Evolutionary conservation across 495 filamentous ascomycete genomes (phyloP).

Genomic region (Echria macrotheca): DNA sequence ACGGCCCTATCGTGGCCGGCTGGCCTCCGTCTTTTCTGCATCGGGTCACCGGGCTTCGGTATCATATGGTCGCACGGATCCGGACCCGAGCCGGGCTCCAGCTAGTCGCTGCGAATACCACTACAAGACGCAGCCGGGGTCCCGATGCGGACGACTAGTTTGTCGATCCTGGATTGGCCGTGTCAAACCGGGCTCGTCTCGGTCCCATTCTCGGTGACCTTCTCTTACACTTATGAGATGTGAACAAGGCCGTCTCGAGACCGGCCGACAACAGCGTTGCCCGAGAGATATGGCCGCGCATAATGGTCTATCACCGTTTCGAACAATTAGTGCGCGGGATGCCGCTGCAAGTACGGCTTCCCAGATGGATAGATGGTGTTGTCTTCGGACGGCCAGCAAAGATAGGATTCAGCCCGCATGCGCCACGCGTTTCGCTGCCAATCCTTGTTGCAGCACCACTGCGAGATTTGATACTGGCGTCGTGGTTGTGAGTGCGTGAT

Average conservation of each 20-base stretch:
- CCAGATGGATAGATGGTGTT: background rate
- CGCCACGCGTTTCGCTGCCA: constrained; percentile 1
- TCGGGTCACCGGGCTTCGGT: too few relatives aligned
- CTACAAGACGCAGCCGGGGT: too few relatives aligned
- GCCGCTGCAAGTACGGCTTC: background rate
- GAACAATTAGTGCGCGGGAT: background rate
- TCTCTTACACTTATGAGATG: background rate
- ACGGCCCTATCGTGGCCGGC: too few relatives aligned
- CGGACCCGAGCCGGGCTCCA: too few relatives aligned
- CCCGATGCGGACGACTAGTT: too few relatives aligned
- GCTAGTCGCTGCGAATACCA: too few relatives aligned
- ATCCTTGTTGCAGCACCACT: background rate
- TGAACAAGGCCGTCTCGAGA: background rate
- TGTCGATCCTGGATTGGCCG: too few relatives aligned
- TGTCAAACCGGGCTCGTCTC: too few relatives aligned
- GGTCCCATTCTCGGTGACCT: background rate
- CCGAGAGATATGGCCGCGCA: too few relatives aligned
- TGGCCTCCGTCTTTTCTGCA: too few relatives aligned
- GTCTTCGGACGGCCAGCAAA: background rate
- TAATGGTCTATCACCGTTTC: background rate
- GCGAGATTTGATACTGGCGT: background rate
- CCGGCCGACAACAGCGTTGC: background rate
- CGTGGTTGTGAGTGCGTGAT: background rate
- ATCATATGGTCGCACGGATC: too few relatives aligned
- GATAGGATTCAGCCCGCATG: background rate